Base-by-base conservation (phyloP, 805 yeast species). In the Hanseniaspora meyeri region DNA sequence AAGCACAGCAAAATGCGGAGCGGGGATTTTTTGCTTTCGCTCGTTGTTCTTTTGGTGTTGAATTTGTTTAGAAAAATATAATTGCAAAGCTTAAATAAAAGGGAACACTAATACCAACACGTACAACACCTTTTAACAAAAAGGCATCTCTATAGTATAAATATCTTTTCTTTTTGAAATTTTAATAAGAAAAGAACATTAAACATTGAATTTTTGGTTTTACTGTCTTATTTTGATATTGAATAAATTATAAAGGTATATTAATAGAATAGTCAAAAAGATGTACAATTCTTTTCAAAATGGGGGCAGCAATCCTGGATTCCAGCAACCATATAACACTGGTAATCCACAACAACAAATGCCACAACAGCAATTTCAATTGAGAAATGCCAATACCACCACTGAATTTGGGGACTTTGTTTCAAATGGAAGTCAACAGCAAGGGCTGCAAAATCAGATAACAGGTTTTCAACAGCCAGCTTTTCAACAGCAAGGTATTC, bases 321-420 rank as follows among this genome's bases (percentile, higher is more conserved):
- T 32, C 12, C 55, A 51, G 20, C 57, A 53, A n/a, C 36, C 31
- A 16, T 53, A 38, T 37, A 37, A 43, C 12, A 46, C 51, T 24
- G 57, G 51, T 4, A 46, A 45, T 20, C 27, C 27, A 24, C 16
- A 12, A 27, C 55, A 51, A 20, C 55, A 10, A 42, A 27, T 29
- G 16, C 60, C 57, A 27, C 51, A 49, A 27, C 60, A 51, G 19
- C 53, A 58, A 24, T 51, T 54, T 27, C 56, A 42, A 12, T 43
- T 55, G 20, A 49, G 45, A 36, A 61, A 48, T 11, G 53, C 46
- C 51, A 58, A 40, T 39, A 54, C 59, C 34, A 60, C 58, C 27
- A 40, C 60, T n/a, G 64, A 60, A 6, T 62, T 58, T 53, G 59
- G 62, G 14, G 57, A 53, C 48, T 53, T 55, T 53, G 57, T 53